phyloP scores from a whole-genome alignment of 805 yeast genomes.

The Candida stauntonica region DNA sequence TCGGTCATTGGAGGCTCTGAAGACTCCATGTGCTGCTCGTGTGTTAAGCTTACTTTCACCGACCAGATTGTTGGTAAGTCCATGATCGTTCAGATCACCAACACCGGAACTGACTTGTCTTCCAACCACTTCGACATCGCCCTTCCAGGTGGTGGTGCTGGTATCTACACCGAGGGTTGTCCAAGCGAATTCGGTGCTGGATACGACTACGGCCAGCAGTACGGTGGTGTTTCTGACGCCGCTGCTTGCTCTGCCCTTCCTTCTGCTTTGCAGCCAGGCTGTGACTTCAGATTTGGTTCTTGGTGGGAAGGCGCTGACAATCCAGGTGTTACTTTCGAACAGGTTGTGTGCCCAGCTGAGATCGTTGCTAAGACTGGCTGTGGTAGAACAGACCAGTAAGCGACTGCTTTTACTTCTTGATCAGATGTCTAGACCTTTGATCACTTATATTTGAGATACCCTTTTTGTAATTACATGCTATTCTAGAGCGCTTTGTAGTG shows the following conservation, averaged over 20 bases:
- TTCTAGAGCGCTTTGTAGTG: background rate
- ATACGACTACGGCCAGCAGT: constrained; percentile 12
- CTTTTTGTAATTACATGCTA: background rate
- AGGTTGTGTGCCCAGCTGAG: constrained; percentile 15
- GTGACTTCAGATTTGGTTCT: constrained; percentile 15
- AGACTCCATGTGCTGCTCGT: constrained; percentile 14
- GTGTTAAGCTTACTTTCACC: constrained; percentile 14
- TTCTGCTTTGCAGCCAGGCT: constrained; percentile 8
- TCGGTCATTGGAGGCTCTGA: constrained; percentile 11
- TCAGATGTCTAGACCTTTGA: background rate
- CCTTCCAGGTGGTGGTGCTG: constrained; percentile 16
- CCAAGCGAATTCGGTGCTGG: constrained; percentile 12
- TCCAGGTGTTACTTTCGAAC: constrained; percentile 15
- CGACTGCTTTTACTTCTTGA: background rate
- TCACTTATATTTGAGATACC: background rate
- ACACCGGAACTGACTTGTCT: constrained; percentile 13
- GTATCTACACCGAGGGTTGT: constrained; percentile 11
- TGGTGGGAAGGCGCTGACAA: constrained; percentile 16
- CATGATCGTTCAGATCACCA: constrained; percentile 14
- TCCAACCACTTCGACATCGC: constrained; percentile 16
- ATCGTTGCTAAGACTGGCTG: constrained; percentile 12
- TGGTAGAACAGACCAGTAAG: constrained; percentile 14
- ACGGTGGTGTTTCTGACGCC: constrained; percentile 13
- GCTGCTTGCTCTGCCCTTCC: constrained; percentile 10
- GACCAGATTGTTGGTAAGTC: constrained; percentile 11